A percentile compares a stretch with the other conserved stretches of the same genome.
phyloP scores from a whole-genome alignment of 225 moss, liverwort and hornwort species.

The Marchantia polymorpha region DNA sequence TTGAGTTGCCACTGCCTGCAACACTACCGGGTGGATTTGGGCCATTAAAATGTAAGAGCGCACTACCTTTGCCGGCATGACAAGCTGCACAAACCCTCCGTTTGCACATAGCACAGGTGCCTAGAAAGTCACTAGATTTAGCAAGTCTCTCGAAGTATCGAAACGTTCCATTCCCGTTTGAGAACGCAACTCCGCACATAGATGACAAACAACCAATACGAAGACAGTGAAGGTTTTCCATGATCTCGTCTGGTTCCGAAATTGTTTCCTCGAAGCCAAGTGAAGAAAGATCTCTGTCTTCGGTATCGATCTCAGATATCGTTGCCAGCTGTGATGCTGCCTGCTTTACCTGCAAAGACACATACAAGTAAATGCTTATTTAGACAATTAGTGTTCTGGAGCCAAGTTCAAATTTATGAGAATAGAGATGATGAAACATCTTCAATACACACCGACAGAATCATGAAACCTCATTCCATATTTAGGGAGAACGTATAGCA shows the following conservation, averaged over 20 bases:
- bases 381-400: not conserved
- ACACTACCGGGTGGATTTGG: conserved; percentile 12
- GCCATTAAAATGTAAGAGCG: conserved; percentile 29
- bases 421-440: not conserved
- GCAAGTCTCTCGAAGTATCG: conserved; percentile 40
- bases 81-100: conserved; percentile 65
- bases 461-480: not conserved
- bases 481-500: too few relatives aligned
- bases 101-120: conserved; percentile 50
- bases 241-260: conserved; percentile 26
- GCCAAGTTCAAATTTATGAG: not conserved
- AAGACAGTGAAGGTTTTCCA: conserved; percentile 47
- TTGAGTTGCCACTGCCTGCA: conserved; percentile 25
- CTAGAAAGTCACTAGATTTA: conserved; percentile 31
- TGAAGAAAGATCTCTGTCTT: conserved; percentile 66
- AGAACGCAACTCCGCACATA: conserved; percentile 57
- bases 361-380: not conserved
- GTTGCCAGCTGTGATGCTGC: conserved; percentile 60
- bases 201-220: conserved; percentile 59
- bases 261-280: conserved; percentile 46
- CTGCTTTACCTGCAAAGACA: conserved; percentile 52
- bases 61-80: conserved; percentile 52
- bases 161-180: conserved; percentile 43
- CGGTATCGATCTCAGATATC: conserved; percentile 56
- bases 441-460: not conserved